A percentile compares a stretch with the other conserved stretches of the same genome.
These are phyloP conservation scores for Ramichloridium luteum DNA, from an alignment of 2,329 filamentous ascomycete genomes.

Conservation along the genomic window DNA sequence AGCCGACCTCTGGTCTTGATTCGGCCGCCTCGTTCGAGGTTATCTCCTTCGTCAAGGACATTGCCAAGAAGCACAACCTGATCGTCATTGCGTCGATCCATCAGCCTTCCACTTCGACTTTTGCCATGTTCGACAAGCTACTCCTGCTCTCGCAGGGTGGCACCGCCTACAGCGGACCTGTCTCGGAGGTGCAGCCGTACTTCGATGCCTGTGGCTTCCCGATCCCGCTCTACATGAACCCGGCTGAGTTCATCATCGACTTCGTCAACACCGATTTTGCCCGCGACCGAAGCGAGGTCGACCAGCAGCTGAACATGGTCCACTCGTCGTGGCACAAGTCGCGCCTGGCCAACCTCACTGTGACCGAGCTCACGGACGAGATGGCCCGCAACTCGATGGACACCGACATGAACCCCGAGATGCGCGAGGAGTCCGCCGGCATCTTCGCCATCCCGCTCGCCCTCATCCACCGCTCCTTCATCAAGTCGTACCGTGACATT, in stretches of 20 bases:
- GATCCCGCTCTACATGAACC: conserved; percentile 61
- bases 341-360: conserved; percentile 25
- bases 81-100: conserved; percentile 75
- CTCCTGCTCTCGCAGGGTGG: conserved; percentile 59
- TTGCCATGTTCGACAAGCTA: conserved; percentile 68
- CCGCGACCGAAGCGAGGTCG: conserved; percentile 35
- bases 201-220: conserved; percentile 49
- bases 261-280: conserved; percentile 67
- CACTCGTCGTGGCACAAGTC: conserved; percentile 46
- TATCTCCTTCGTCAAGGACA: conserved; percentile 55
- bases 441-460: conserved; percentile 44
- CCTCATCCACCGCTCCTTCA: conserved; percentile 63
- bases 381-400: conserved; percentile 24
- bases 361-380: conserved; percentile 24
- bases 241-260: conserved; percentile 69
- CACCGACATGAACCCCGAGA: conserved; percentile 19
- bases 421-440: conserved; percentile 30
- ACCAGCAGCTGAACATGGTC: conserved; percentile 41
- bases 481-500: conserved; percentile 75
- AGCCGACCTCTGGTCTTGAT: conserved; percentile 74
- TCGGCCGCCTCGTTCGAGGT: conserved; percentile 67
- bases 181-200: conserved; percentile 47
- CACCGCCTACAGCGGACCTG: conserved; percentile 60
- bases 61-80: conserved; percentile 57
- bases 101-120: conserved; percentile 70